These are phyloP conservation scores for Dioscorea zingiberensis DNA, from an alignment of 106 monocot genomes.

Conservation along the genomic window DNA sequence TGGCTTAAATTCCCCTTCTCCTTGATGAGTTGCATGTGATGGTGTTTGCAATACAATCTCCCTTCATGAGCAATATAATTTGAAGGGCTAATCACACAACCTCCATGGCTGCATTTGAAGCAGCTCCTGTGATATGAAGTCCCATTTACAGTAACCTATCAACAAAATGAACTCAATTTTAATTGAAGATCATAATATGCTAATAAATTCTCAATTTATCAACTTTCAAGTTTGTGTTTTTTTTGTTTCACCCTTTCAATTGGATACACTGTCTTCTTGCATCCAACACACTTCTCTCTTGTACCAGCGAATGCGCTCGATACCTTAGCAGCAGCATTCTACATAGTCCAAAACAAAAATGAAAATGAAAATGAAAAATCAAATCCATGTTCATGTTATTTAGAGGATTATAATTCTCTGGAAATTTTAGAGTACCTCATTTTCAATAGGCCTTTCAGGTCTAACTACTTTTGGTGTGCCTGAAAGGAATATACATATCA, in stretches of 20 bases:
- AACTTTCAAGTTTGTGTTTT: no score
- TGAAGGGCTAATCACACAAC: slow-evolving; percentile 82
- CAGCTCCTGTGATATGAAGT: slow-evolving; percentile 71
- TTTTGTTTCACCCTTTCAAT: slow-evolving; percentile 59
- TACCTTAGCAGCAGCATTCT: slow-evolving; percentile 51
- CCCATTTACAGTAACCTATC: slow-evolving; percentile 49
- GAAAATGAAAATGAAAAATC: no score
- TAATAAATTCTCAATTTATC: no score
- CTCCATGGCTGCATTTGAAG: slow-evolving; percentile 88
- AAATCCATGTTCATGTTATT: no score
- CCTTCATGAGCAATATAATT: slow-evolving; percentile 89
- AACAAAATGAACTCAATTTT: no score
- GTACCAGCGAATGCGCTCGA: slow-evolving; percentile 71
- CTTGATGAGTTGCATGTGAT: slow-evolving; percentile 75
- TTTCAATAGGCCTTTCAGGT: slow-evolving; percentile 55
- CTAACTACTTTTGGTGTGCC: slow-evolving; percentile 84
- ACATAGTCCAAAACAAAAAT: not conserved
- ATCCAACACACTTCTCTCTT: slow-evolving; percentile 80
- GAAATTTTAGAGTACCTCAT: slow-evolving; percentile 40
- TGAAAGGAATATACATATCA: slow-evolving; percentile 10
- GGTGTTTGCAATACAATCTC: slow-evolving; percentile 83
- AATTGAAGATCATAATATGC: no score
- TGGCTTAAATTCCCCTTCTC: slow-evolving; percentile 82
- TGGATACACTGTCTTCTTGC: slow-evolving; percentile 81
- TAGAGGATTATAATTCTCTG: not conserved